Base-by-base conservation (phyloP, 1,139 yeast species). In the Hyphopichia khmerensis region DNA sequence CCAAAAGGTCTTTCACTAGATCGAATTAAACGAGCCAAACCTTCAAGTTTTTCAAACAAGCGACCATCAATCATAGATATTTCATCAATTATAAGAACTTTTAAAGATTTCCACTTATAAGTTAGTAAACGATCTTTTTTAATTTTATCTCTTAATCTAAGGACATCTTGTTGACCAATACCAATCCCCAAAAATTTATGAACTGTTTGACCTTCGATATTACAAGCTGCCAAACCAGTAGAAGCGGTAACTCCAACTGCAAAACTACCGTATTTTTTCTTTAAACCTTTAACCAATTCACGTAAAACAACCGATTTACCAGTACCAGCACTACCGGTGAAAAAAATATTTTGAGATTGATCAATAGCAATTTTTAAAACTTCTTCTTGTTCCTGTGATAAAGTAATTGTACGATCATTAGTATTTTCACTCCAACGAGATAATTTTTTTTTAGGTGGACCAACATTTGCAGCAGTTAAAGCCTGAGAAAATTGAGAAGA, bases 171-270 rank as follows among this genome's bases (percentile, higher is more conserved):
- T 2, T 64, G 64, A 5, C 91, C 96, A 16, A 87, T 60, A 0
- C 96, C 96, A 41, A 89, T 75, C 1, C 93, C 89, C 1, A 91
- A 75, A 67, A 83, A 87, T 49, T 85, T 73, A 58, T 88, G 93
- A 31, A 90, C 66, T 0, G 97, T 90, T 31, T 75, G 77, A 15
- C 97, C 97, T 1, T 90, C 93, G 52, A 90, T 83, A 54, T 86
- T 88, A 35, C 87, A 80, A 0, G 96, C 96, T 0, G 97, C 97
- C 51, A 90, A 65, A 1, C 97, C 98, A 0, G 96, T 89, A 0
- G 96, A 87, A 0, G 97, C 97, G 1, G 96, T 86, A 2, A 90
- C 81, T 0, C 93, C 96, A 2, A 90, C 85, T 1, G 70, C 64
- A 10, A 69, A 69, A 2, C 62, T 55, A 1, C 80, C 79, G 50